phyloP scores from a whole-genome alignment of 2,329 filamentous ascomycete species.

The Dactylellina leptospora region DNA sequence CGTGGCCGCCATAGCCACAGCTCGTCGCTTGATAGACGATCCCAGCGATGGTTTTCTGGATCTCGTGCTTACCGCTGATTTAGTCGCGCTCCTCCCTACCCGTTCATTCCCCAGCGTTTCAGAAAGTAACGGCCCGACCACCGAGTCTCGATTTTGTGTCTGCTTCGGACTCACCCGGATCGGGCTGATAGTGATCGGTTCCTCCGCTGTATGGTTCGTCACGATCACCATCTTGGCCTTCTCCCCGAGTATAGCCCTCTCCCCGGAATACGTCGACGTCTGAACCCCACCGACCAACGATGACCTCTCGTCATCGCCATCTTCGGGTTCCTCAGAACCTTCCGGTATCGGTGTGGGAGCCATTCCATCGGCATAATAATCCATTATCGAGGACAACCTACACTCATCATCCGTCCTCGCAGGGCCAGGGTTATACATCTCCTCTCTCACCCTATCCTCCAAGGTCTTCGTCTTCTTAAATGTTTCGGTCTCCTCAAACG shows the following conservation, averaged over 20 bases:
- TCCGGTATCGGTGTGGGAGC: constrained; percentile 21
- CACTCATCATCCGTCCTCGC: constrained; percentile 39
- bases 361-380: constrained; percentile 29
- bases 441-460: constrained; percentile 34
- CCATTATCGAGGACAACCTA: constrained; percentile 44
- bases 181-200: constrained; percentile 6
- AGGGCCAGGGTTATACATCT: constrained; percentile 46
- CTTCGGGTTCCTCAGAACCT: constrained; percentile 1
- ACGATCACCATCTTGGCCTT: constrained; percentile 12
- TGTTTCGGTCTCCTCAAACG: constrained; percentile 16
- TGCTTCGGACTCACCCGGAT: constrained; percentile 3
- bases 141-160: constrained; percentile 11
- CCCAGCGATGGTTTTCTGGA: constrained; percentile 40
- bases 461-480: background rate
- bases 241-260: constrained; percentile 4
- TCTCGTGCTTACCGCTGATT: background rate
- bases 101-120: constrained; percentile 13
- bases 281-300: constrained; percentile 20
- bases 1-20: constrained; percentile 33
- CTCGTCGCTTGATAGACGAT: constrained; percentile 33
- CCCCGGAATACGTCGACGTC: constrained; percentile 2
- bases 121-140: constrained; percentile 28
- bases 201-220: constrained; percentile 12
- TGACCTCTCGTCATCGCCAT: constrained; percentile 31
- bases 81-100: constrained; percentile 1